Evolutionary conservation across 2,329 filamentous ascomycete genomes (phyloP).

Genomic region (Penicillium palitans): DNA sequence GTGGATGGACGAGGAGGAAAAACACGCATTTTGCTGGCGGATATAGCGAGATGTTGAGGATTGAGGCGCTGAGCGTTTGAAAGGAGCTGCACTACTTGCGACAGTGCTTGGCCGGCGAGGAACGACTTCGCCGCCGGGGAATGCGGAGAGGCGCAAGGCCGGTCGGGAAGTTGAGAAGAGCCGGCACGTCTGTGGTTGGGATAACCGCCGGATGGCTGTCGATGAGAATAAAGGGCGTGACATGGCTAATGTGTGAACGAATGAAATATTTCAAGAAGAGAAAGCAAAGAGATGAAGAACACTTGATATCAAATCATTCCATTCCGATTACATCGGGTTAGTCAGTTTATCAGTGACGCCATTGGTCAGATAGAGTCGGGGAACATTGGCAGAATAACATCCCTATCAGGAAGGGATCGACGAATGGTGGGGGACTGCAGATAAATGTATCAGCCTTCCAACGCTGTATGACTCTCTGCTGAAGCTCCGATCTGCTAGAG

Average conservation of each 20-base stretch:
- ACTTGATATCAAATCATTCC: slow-evolving; percentile 28
- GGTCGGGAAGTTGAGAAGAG: slow-evolving; percentile 28
- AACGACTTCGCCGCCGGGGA: slow-evolving; percentile 26
- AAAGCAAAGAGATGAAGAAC: slow-evolving; percentile 1
- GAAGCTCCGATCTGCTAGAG: background rate
- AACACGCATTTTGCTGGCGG: slow-evolving; percentile 27
- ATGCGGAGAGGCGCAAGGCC: slow-evolving; percentile 32
- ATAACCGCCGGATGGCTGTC: slow-evolving; percentile 26
- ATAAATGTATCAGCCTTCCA: background rate
- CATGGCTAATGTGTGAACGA: slow-evolving; percentile 27
- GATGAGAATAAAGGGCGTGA: slow-evolving; percentile 31
- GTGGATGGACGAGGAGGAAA: slow-evolving; percentile 38
- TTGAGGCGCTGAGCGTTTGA: background rate
- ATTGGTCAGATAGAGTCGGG: slow-evolving; percentile 34
- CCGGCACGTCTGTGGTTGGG: slow-evolving; percentile 19
- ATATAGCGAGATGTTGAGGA: background rate
- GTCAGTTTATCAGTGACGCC: slow-evolving; percentile 29
- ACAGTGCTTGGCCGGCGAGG: slow-evolving; percentile 18
- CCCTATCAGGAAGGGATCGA: slow-evolving; percentile 10
- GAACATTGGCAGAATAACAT: slow-evolving; percentile 29
- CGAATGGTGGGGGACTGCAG: slow-evolving; percentile 17
- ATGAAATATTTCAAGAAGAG: background rate
- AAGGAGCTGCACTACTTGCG: slow-evolving; percentile 1
- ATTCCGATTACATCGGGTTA: slow-evolving; percentile 29
- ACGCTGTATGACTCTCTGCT: background rate